Conservation (phyloP, 441 rosid species). For the Pelargonium cotyledonis region DNA sequence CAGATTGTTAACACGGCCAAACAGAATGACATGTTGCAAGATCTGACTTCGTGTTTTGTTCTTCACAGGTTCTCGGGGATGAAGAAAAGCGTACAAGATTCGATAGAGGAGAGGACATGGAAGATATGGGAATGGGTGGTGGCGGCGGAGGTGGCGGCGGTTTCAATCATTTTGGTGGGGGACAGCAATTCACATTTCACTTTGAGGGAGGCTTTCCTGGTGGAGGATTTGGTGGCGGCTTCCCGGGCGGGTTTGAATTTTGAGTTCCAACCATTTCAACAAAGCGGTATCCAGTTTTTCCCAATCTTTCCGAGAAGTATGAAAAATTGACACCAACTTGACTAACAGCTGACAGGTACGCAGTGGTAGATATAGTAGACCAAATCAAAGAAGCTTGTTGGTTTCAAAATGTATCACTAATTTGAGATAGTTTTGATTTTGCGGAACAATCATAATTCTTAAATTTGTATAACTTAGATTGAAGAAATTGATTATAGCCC, state of each 20-base stretch:
- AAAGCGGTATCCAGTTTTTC: background rate
- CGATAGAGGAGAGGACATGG: slow-evolving; percentile 97
- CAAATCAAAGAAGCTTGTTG: slow-evolving; percentile 12
- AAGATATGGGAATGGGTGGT: slow-evolving; percentile 80
- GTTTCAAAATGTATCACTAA: slow-evolving; percentile 1
- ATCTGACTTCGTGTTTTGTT: slow-evolving; percentile 15
- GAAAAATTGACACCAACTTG: slow-evolving; percentile 10
- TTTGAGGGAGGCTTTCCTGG: slow-evolving; percentile 80
- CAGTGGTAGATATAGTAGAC: slow-evolving; percentile 18
- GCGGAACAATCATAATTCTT: slow-evolving; percentile 10
- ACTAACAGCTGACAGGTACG: slow-evolving; percentile 23
- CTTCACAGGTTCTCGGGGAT: slow-evolving; percentile 67
- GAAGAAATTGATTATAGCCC: slow-evolving; percentile 12
- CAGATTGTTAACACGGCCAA: too few relatives aligned
- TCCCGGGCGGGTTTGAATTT: slow-evolving; percentile 68
- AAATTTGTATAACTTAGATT: slow-evolving; percentile 21
- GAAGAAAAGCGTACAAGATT: slow-evolving; percentile 83
- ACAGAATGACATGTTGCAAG: background rate
- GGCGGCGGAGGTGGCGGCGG: slow-evolving; percentile 40
- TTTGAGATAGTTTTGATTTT: slow-evolving; percentile 20
- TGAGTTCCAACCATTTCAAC: background rate
- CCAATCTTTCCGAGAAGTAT: background rate
- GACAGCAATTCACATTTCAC: slow-evolving; percentile 71
- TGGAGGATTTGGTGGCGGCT: slow-evolving; percentile 34
- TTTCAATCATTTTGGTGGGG: slow-evolving; percentile 77